Evolutionary conservation across 73 alveolate species (phyloP).

Genomic region (Paramecium bursaria): DNA sequence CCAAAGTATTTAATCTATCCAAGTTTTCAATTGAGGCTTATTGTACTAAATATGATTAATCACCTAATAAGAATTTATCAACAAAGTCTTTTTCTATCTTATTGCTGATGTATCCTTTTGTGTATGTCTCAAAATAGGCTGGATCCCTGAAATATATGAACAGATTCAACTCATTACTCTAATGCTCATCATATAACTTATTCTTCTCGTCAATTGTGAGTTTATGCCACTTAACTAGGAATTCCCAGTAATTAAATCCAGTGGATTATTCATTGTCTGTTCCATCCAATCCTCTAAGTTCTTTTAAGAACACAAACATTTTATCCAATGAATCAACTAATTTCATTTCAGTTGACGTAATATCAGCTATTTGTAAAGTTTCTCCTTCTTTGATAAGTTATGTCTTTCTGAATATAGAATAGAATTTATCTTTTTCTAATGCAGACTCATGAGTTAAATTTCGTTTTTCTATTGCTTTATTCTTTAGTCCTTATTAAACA

Average conservation of each 20-base stretch:
- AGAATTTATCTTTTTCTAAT: conserved; percentile 37
- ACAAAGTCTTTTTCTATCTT: conserved; percentile 84
- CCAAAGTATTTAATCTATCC: conserved; percentile 72
- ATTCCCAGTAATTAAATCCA: conserved; percentile 64
- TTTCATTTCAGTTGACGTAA: conserved; percentile 58
- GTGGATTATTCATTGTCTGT: conserved; percentile 13
- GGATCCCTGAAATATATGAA: conserved; percentile 81
- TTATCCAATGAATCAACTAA: conserved; percentile 48
- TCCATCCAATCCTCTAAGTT: conserved; percentile 59
- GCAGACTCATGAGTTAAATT: conserved; percentile 35
- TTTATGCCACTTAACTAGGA: conserved; percentile 73
- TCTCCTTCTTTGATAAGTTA: conserved; percentile 32
- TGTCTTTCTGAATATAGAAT: conserved; percentile 30
- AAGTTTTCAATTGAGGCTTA: conserved; percentile 54
- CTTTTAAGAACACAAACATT: conserved; percentile 60
- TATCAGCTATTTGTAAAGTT: conserved; percentile 66
- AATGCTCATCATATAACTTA: conserved; percentile 71
- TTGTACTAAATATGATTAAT: conserved; percentile 44
- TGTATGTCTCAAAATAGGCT: conserved; percentile 76
- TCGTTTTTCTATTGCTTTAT: conserved; percentile 36
- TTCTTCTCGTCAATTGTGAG: conserved; percentile 74
- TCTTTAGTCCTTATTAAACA: conserved; percentile 58
- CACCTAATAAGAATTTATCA: conserved; percentile 68
- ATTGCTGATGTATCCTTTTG: conserved; percentile 71
- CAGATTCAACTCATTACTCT: conserved; percentile 82